Evolutionary conservation across 1,139 yeast species (phyloP).

Genomic region (Saccharomyces pastorianus): DNA sequence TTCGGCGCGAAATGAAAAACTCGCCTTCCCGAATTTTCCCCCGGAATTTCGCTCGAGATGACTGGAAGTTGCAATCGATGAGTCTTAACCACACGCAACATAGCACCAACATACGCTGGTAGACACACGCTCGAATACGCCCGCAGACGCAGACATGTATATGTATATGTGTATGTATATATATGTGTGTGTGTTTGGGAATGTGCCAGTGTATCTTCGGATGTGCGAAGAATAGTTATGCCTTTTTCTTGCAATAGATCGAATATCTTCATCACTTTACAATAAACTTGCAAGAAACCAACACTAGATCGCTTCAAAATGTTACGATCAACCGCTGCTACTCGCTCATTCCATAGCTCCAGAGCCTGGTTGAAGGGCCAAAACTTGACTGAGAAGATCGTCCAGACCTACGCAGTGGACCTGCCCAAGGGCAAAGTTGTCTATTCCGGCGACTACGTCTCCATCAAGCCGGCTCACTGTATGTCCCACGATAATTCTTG

Average conservation of each 20-base stretch:
- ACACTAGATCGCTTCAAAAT: background rate
- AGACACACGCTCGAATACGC: background rate
- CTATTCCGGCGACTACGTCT: constrained; percentile 86
- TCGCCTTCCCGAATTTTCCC: background rate
- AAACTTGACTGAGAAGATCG: constrained; percentile 89
- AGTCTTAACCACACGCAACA: background rate
- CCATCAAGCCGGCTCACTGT: constrained; percentile 91
- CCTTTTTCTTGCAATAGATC: background rate
- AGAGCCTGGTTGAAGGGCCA: constrained; percentile 37
- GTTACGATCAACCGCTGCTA: constrained; percentile 8
- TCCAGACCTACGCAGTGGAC: constrained; percentile 86
- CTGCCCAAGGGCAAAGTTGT: constrained; percentile 63
- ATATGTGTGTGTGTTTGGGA: background rate
- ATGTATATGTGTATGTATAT: background rate
- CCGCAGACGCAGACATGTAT: background rate
- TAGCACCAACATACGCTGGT: background rate
- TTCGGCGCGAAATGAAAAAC: too few relatives aligned
- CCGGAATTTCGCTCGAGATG: constrained; percentile 1
- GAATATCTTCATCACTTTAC: background rate
- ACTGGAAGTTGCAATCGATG: background rate
- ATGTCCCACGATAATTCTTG: constrained; percentile 99
- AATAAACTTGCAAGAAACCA: background rate
- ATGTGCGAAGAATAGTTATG: background rate
- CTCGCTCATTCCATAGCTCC: constrained; percentile 14
- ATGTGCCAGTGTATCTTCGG: too few relatives aligned